phyloP scores from a whole-genome alignment of 768 basidiomycete genomes.

The Lepiota venenata region DNA sequence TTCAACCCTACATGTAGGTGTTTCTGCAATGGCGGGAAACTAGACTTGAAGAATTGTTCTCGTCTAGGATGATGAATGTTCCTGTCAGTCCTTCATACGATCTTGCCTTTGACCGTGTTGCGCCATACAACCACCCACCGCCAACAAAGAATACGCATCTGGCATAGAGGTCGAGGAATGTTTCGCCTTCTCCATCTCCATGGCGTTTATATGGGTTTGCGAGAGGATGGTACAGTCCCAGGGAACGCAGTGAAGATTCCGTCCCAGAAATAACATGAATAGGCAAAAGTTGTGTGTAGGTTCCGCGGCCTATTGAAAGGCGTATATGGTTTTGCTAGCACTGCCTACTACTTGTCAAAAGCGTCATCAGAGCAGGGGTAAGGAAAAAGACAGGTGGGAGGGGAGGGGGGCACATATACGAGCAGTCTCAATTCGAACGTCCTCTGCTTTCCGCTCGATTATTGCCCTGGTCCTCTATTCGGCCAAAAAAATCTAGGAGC shows the following conservation, averaged over 20 bases:
- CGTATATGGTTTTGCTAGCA: conserved; percentile 71
- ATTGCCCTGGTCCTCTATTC: conserved; percentile 52
- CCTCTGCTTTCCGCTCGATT: conserved; percentile 26
- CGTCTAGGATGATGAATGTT: no score
- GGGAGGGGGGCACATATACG: background rate
- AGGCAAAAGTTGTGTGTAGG: conserved; percentile 51
- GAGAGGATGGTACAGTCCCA: conserved; percentile 57
- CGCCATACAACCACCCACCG: conserved; percentile 71
- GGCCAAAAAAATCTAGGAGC: conserved; percentile 65
- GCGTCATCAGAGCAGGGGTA: background rate
- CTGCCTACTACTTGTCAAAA: conserved; percentile 67
- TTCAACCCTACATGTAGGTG: conserved; percentile 25
- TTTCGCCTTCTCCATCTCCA: conserved; percentile 55
- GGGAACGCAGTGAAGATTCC: conserved; percentile 48
- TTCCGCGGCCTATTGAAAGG: conserved; percentile 58
- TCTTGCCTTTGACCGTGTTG: conserved; percentile 37
- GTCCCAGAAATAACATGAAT: conserved; percentile 59
- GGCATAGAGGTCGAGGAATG: conserved; percentile 64
- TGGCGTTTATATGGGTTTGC: conserved; percentile 56
- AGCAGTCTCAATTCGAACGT: conserved; percentile 7
- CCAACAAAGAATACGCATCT: conserved; percentile 58
- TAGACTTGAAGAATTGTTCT: no score
- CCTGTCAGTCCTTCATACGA: conserved; percentile 25
- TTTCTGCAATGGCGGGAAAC: no score
- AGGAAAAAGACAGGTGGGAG: no score